A percentile compares a stretch with the other conserved stretches of the same genome.
These are phyloP conservation scores for Entrophospora sp. DNA, from an alignment of 192 early-diverging fungal species.

Conservation along the genomic window DNA sequence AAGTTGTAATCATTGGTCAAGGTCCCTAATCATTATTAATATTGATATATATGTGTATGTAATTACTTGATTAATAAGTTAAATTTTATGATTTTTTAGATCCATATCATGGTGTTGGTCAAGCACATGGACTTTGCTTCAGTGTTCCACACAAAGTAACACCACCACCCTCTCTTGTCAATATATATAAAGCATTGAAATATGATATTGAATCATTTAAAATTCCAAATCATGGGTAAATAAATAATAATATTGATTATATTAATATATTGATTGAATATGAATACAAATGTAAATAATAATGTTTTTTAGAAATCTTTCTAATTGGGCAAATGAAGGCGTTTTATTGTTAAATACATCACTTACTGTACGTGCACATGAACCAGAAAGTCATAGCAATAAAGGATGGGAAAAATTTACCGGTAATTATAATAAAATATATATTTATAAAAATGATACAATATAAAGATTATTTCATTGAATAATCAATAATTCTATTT, in stretches of 20 bases:
- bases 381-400: constrained; percentile 71
- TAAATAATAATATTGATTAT: background rate
- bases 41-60: background rate
- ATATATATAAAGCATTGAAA: constrained; percentile 81
- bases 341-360: constrained; percentile 85
- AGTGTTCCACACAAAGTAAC: constrained; percentile 72
- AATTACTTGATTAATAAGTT: background rate
- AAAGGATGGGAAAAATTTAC: constrained; percentile 86
- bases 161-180: constrained; percentile 78
- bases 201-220: constrained; percentile 63
- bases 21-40: constrained; percentile 38
- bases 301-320: constrained; percentile 51
- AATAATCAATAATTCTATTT: background rate
- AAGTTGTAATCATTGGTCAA: constrained; percentile 92
- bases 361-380: constrained; percentile 72
- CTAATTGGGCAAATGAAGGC: constrained; percentile 75
- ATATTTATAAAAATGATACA: background rate
- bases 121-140: constrained; percentile 74
- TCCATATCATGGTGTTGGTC: constrained; percentile 55
- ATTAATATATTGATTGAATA: background rate
- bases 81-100: constrained; percentile 34
- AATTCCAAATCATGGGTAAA: constrained; percentile 62
- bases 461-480: background rate
- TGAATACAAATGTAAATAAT: background rate
- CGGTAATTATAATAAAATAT: constrained; percentile 18